A percentile compares a stretch with the other conserved stretches of the same genome.
Conservation (phyloP, 345 rosid species). For the Euclidium syriacum region DNA sequence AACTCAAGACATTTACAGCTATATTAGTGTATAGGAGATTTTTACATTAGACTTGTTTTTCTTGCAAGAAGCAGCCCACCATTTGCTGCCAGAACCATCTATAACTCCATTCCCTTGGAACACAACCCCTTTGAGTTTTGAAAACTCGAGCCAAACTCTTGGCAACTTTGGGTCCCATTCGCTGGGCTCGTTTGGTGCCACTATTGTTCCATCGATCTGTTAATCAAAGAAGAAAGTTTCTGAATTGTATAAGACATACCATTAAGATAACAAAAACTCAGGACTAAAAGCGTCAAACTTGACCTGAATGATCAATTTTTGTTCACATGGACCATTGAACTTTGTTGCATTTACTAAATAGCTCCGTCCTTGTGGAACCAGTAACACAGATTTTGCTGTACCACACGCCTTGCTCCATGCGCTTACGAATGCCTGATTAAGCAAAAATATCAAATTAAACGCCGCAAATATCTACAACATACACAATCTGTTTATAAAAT, state of each 20-base stretch:
- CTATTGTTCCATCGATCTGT: constrained; percentile 92
- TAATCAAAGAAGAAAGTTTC: not conserved
- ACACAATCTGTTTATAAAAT: not conserved
- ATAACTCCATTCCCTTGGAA: constrained; percentile 89
- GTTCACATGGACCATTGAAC: constrained; percentile 87
- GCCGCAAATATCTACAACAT: not conserved
- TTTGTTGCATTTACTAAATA: constrained; percentile 86
- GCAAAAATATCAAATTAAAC: not conserved
- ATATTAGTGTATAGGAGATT: not conserved
- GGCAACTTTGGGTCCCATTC: constrained; percentile 72
- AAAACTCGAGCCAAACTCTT: constrained; percentile 83
- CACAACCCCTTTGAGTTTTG: constrained; percentile 57
- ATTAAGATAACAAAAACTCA: not conserved
- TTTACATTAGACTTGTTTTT: constrained; percentile 80
- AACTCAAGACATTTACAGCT: not conserved
- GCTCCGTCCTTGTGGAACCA: constrained; percentile 65
- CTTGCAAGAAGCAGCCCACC: constrained; percentile 99
- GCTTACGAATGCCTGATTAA: constrained; percentile 58
- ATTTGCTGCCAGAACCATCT: constrained; percentile 95
- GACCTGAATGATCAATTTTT: constrained; percentile 77
- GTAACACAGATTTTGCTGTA: constrained; percentile 57
- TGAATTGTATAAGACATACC: not conserved
- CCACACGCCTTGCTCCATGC: constrained; percentile 83
- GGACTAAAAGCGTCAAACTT: not conserved
- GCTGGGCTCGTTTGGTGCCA: constrained; percentile 87